Conservation (phyloP, 345 rosid genomes). For the Corchorus olitorius region DNA sequence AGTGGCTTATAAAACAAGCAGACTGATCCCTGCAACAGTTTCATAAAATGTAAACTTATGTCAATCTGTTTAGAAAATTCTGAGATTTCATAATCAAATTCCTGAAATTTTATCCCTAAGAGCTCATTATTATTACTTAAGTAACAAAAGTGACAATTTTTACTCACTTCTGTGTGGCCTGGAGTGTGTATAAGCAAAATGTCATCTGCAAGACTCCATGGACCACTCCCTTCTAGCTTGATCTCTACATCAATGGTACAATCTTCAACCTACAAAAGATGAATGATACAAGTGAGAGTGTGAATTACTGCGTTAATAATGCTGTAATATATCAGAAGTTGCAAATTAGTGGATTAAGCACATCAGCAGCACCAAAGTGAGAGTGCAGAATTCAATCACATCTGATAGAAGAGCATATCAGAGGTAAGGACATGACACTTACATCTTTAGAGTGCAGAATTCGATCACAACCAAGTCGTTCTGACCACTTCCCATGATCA, state of each 20-base stretch:
- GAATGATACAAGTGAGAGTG: not conserved
- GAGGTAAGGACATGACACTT: constrained; percentile 2
- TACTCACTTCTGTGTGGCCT: constrained; percentile 59
- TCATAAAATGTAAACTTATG: not conserved
- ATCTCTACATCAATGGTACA: constrained; percentile 55
- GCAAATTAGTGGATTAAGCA: not conserved
- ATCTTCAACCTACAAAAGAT: constrained; percentile 42
- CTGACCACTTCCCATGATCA: constrained; percentile 68
- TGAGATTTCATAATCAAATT: not conserved
- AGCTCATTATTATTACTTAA: not conserved
- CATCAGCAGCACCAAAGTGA: not conserved
- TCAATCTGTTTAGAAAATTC: not conserved
- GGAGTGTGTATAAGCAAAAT: constrained; percentile 60
- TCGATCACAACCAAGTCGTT: constrained; percentile 47
- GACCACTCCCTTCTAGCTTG: constrained; percentile 65
- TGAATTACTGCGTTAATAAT: too few species aligned
- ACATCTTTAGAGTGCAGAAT: constrained; percentile 64
- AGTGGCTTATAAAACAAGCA: constrained; percentile 39
- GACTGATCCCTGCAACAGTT: constrained; percentile 37
- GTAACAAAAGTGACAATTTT: not conserved
- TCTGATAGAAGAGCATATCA: not conserved
- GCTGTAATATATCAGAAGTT: not conserved
- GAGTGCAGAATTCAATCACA: not conserved
- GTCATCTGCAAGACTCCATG: constrained; percentile 54
- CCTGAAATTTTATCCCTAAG: not conserved